A percentile compares a stretch with the other conserved stretches of the same genome.
Evolutionary conservation across 352 stramenopile species (phyloP).

Genomic region (Elongisporangium senticosum): DNA sequence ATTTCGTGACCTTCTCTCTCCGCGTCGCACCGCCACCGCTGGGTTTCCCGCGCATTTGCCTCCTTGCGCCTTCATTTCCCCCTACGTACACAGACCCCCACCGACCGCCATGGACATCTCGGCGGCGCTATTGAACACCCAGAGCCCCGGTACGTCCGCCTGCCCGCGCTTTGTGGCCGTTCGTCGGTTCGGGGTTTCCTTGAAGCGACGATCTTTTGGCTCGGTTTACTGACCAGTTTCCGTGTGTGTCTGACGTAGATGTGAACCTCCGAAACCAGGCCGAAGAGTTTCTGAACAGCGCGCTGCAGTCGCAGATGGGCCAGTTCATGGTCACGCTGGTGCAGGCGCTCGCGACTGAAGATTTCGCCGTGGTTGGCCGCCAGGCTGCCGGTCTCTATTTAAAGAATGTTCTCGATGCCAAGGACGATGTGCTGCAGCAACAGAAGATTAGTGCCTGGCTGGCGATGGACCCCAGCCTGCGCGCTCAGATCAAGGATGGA

Average conservation of each 20-base stretch:
- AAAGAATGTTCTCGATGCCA: constrained; percentile 85
- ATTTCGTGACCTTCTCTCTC: not conserved
- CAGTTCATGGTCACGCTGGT: constrained; percentile 83
- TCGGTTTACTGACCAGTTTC: constrained; percentile 2
- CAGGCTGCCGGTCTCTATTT: constrained; percentile 80
- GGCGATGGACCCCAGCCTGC: constrained; percentile 60
- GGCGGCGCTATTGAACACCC: constrained; percentile 68
- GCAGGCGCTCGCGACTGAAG: constrained; percentile 65
- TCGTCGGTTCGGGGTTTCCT: not conserved
- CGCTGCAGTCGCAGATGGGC: constrained; percentile 72
- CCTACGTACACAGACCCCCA: constrained; percentile 2
- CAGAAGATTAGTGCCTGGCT: constrained; percentile 80
- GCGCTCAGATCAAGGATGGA: constrained; percentile 74
- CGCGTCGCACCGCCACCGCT: not conserved
- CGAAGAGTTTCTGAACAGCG: constrained; percentile 80
- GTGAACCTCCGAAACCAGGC: constrained; percentile 67
- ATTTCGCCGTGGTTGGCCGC: constrained; percentile 70
- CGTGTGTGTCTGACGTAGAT: constrained; percentile 23
- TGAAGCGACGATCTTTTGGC: not conserved
- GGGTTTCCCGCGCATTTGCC: not conserved
- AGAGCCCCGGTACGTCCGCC: constrained; percentile 50
- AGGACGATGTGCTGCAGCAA: constrained; percentile 75
- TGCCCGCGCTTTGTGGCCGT: not conserved
- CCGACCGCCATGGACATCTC: constrained; percentile 68
- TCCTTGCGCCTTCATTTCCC: not conserved